Evolutionary conservation across 345 rosid species (phyloP), one percentile per base, ranked within the genome.

Genomic region (Arabis alpina): DNA sequence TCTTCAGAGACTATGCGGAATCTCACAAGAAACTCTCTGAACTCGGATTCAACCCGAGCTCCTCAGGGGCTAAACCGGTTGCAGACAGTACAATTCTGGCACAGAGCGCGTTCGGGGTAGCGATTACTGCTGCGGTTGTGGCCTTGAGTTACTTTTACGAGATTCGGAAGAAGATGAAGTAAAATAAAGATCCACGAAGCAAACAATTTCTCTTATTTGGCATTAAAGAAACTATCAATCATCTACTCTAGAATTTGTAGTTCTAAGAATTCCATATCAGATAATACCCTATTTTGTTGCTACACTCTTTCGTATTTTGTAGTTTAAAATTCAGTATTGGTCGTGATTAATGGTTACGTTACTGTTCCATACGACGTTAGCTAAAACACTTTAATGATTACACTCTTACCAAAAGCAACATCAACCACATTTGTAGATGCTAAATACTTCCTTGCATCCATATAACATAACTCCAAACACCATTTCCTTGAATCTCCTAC

Each of bases 21-120:
- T 84, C 99, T 0, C 96, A 91, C 68, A 91, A 91, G 87, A 94
- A 84, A 77, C 96, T 93, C 51, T 93, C 96, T 0, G 99, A 91
- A 71, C 88, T 91, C 15, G 94, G 97, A 40, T 93, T 91, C 69
- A 65, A 68, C 49, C 87, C 85, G 4, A 39, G 60, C 19, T 71
- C 84, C 50, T 81, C 89, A 4, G 79, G 48, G 7, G 70, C 82
- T 36, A 89, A 83, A 67, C 61, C 56, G 7, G 42, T 71, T 45
- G 68, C 72, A 45, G 91, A 91, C 80, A 63, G 86, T 77, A 80
- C 78, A 12, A 50, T 87, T 36, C 66, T 89, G 36, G 96, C 94
- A 14, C 94, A 87, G 65, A 64, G 99, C 10, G 96, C 96, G 2
- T 87, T 86, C 9, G 99, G 99, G 34, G 88, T 89, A 16, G 93